A percentile compares a stretch with the other conserved stretches of the same genome.
Conservation (phyloP, 345 rosid species). For the Acer negundo region DNA sequence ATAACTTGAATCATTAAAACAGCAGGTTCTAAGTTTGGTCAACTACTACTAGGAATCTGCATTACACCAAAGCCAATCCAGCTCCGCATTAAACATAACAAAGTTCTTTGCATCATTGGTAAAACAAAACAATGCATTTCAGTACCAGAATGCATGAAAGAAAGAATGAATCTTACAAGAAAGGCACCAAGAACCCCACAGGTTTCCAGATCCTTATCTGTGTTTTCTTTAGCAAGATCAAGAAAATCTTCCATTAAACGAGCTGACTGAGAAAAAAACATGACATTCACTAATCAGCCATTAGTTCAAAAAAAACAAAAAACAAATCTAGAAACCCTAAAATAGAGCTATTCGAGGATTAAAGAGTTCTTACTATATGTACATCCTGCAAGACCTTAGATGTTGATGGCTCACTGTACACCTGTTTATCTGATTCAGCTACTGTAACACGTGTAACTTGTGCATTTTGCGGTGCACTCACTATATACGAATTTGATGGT, state of each 20-base stretch:
- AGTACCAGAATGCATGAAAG: neutral
- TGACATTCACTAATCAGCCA: slow-evolving; percentile 15
- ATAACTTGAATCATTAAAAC: too few relatives aligned
- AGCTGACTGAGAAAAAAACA: slow-evolving; percentile 45
- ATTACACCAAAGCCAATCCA: too few relatives aligned
- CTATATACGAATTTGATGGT: slow-evolving; percentile 51
- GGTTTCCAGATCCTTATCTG: slow-evolving; percentile 86
- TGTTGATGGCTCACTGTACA: slow-evolving; percentile 29
- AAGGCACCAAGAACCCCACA: slow-evolving; percentile 89
- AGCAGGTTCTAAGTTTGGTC: too few relatives aligned
- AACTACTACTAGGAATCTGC: too few relatives aligned
- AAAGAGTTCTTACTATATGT: slow-evolving; percentile 64
- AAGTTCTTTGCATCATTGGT: neutral
- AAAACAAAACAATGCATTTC: neutral
- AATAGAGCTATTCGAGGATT: neutral
- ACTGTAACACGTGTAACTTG: slow-evolving; percentile 49
- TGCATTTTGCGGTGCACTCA: slow-evolving; percentile 46
- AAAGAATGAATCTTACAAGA: slow-evolving; percentile 53
- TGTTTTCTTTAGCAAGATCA: slow-evolving; percentile 81
- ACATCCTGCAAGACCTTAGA: slow-evolving; percentile 55
- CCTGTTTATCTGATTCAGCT: slow-evolving; percentile 33
- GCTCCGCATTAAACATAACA: neutral
- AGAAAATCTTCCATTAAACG: slow-evolving; percentile 81
- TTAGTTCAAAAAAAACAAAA: neutral
- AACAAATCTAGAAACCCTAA: neutral